These are phyloP conservation scores for Colletotrichum melonis DNA, from an alignment of 2,329 filamentous ascomycete genomes.

Conservation along the genomic window DNA sequence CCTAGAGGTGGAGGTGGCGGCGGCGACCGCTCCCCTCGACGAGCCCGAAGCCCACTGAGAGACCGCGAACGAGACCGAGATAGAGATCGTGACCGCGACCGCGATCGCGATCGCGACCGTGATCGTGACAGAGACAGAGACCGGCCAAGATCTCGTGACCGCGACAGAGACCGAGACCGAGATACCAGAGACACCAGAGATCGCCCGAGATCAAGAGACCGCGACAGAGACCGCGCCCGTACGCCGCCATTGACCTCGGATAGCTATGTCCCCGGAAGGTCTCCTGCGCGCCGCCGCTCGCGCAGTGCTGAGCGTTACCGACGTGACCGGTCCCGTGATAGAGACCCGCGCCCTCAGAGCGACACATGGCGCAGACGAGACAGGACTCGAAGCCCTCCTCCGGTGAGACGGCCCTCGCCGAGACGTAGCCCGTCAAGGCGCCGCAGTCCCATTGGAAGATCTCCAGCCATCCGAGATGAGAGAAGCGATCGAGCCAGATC, in stretches of 20 bases:
- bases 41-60: slow-evolving; percentile 43
- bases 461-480: slow-evolving; percentile 48
- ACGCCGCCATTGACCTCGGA: slow-evolving; percentile 52
- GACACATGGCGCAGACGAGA: slow-evolving; percentile 37
- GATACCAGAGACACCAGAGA: slow-evolving; percentile 43
- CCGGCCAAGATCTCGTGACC: slow-evolving; percentile 49
- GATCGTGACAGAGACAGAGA: slow-evolving; percentile 51
- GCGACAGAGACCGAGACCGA: slow-evolving; percentile 36
- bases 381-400: slow-evolving; percentile 46
- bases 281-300: slow-evolving; percentile 54
- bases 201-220: slow-evolving; percentile 41
- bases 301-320: slow-evolving; percentile 55
- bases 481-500: slow-evolving; percentile 49
- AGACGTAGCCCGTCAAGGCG: slow-evolving; percentile 52
- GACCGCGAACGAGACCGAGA: slow-evolving; percentile 37
- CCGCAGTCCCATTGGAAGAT: slow-evolving; percentile 38
- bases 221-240: slow-evolving; percentile 42
- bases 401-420: slow-evolving; percentile 44
- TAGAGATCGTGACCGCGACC: slow-evolving; percentile 28
- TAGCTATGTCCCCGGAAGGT: slow-evolving; percentile 59
- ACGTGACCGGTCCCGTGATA: slow-evolving; percentile 52
- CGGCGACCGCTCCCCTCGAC: slow-evolving; percentile 56
- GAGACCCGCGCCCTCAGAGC: slow-evolving; percentile 31
- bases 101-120: slow-evolving; percentile 24
- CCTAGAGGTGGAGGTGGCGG: slow-evolving; percentile 48